Evolutionary conservation across 768 basidiomycete genomes (phyloP), one percentile per base, ranked within the genome.

Genomic region (Agaricus sinodeliciosus): DNA sequence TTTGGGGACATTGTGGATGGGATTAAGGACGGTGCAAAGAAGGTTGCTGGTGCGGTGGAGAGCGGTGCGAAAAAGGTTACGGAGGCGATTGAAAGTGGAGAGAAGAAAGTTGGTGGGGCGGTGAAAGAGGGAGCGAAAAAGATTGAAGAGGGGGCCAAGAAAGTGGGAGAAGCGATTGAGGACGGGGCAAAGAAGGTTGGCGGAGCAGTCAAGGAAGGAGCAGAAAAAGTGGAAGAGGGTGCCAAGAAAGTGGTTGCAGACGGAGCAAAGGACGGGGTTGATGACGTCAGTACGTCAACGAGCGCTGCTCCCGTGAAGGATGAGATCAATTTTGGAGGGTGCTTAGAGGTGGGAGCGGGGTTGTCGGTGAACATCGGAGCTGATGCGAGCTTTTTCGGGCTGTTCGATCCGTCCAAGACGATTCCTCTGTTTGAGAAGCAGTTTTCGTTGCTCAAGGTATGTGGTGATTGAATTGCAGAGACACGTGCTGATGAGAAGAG

Each of bases 311-410:
- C n/a, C n/a, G n/a, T n/a, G n/a, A n/a, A n/a, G n/a, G 18, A 5
- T 6, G 50, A 26, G 16, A 55, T 34, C 2, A 41, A 26, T 5
- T 56, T 55, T 37, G 56, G 56, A 12, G 73, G 72, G 0, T 74
- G 75, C 61, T 56, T 73, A 37, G 65, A 67, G n/a, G 56, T 72
- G 37, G 60, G 58, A 25, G 64, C 69, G 0, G 68, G 58, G 0
- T 49, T 77, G 26, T 62, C 63, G 42, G 70, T 73, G 34, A 72
- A 69, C 53, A 71, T 68, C 16, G 72, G 72, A 2, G 75, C 73
- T 3, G 59, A 67, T 36, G 72, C 63, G 4, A 54, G 59, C 26
- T 73, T 77, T 62, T 75, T 75, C 54, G 64, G 65, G 4, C 51
- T 77, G 1, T 75, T 76, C 61, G 62, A 71, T 49, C 55, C 57